Evolutionary conservation across 2,329 filamentous ascomycete species (phyloP), one percentile per base, ranked within the genome.

Genomic region (Tolypocladium ophioglossoides): DNA sequence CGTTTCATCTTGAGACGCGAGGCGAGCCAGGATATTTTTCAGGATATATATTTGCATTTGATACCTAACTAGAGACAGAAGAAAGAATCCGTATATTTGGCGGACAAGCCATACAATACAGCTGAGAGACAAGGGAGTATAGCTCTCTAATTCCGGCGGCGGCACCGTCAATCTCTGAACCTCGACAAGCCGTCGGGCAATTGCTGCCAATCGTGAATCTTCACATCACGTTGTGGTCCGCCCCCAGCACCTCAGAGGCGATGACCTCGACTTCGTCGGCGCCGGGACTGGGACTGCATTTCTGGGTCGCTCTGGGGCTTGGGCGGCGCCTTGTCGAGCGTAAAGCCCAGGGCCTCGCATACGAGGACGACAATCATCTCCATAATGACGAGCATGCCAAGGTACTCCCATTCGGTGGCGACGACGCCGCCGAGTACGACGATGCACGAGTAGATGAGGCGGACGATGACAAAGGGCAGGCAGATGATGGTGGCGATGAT

Each of bases 401-500:
- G 60, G 37, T 65, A 69, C 37, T 66, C 38, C 66, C 66, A 70
- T 34, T 63, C 60, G 1, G 57, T 61, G 34, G 64, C 57, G 34
- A 54, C 58, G n/a, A 63, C 56, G 51, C 57, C 58, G 3, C 59
- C 65, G 44, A 69, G 61, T 34, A 70, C 62, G 48, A 66, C 54
- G 37, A 63, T 20, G 46, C 59, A 65, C 20, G 65, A 62, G 55
- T 70, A 71, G 12, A 56, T 55, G 20, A 70, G 60, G 34, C 68
- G 65, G 20, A 69, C 66, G 9, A 66, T 48, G 44, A 69, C 63
- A 52, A 70, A 69, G 4, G 69, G 69, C 10, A 70, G 51, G 46
- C 66, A 68, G 30, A 60, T 54, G n/a, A 61, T 51, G 44, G 74
- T 66, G 14, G 67, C 68, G 32, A 78, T 70, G 11, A 84, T 67